Percentiles rank a stretch among this genome's conserved stretches.
Conservation (phyloP, 179 eudicot genomes). For the Drosera spatulata region DNA sequence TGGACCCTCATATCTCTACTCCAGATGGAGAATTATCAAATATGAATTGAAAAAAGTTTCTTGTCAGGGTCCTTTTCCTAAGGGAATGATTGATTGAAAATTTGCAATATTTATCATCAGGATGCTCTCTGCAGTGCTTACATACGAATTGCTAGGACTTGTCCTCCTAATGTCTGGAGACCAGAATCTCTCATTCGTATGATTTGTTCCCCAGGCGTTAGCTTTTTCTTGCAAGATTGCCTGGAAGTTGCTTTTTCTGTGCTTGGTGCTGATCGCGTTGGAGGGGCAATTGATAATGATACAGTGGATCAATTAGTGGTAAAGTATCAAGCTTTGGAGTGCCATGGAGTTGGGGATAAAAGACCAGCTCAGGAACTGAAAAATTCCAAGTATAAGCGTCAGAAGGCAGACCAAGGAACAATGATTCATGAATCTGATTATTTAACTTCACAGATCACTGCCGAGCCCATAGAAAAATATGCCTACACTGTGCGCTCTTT, state of each 20-base stretch:
- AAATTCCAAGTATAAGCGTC: slow-evolving; percentile 41
- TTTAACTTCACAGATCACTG: slow-evolving; percentile 11
- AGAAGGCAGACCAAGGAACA: slow-evolving; percentile 30
- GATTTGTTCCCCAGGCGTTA: slow-evolving; percentile 44
- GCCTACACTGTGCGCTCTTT: slow-evolving; percentile 32
- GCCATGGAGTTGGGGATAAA: slow-evolving; percentile 46
- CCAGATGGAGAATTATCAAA: background rate
- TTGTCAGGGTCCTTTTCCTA: slow-evolving; percentile 3
- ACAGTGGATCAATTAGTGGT: slow-evolving; percentile 15
- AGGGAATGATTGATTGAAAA: slow-evolving; percentile 2
- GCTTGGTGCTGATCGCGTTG: slow-evolving; percentile 45
- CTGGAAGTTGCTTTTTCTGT: slow-evolving; percentile 50
- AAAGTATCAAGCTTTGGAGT: slow-evolving; percentile 14
- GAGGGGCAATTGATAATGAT: slow-evolving; percentile 18
- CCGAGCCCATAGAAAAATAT: slow-evolving; percentile 26
- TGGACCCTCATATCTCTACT: slow-evolving; percentile 3
- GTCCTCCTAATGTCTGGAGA: slow-evolving; percentile 75
- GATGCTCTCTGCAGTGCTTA: slow-evolving; percentile 74
- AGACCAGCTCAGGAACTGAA: slow-evolving; percentile 34
- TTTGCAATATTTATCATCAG: slow-evolving; percentile 24
- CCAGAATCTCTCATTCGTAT: slow-evolving; percentile 55
- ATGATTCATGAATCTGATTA: slow-evolving; percentile 1
- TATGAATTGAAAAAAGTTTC: background rate
- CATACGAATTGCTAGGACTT: slow-evolving; percentile 56
- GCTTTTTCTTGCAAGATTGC: slow-evolving; percentile 53